These are phyloP conservation scores for Epicoccum nigrum DNA, from an alignment of 2,329 filamentous ascomycete genomes.

Conservation along the genomic window DNA sequence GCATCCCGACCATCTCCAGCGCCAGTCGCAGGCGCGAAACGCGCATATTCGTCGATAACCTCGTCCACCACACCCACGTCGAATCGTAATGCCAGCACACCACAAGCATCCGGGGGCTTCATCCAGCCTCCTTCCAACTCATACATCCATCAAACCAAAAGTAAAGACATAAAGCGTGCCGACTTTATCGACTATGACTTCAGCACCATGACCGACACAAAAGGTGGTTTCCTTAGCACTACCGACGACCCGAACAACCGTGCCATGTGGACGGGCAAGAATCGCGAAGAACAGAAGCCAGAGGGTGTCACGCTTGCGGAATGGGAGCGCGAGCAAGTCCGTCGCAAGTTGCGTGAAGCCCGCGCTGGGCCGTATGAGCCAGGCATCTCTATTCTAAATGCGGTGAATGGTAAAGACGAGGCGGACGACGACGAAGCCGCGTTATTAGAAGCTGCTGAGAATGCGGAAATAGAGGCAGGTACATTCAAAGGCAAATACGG, in stretches of 20 bases:
- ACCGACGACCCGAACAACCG: constrained; percentile 92
- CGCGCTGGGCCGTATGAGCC: constrained; percentile 88
- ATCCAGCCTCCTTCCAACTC: constrained; percentile 50
- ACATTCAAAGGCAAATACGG: constrained; percentile 43
- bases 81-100: constrained; percentile 69
- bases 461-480: constrained; percentile 45
- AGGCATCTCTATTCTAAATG: constrained; percentile 73
- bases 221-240: constrained; percentile 89
- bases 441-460: constrained; percentile 47
- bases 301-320: constrained; percentile 87
- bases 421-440: constrained; percentile 34
- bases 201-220: constrained; percentile 96
- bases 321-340: constrained; percentile 84
- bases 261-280: constrained; percentile 59
- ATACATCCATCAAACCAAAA: constrained; percentile 66
- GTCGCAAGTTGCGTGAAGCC: constrained; percentile 72
- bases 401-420: constrained; percentile 50
- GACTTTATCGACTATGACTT: constrained; percentile 95
- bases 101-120: constrained; percentile 51
- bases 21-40: constrained; percentile 68
- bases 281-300: constrained; percentile 69
- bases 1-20: constrained; percentile 30
- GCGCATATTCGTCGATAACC: constrained; percentile 70
- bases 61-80: constrained; percentile 59
- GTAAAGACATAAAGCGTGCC: constrained; percentile 81